Conservation (phyloP, 2,329 filamentous ascomycete species). For the Fusarium gaditjirri region DNA sequence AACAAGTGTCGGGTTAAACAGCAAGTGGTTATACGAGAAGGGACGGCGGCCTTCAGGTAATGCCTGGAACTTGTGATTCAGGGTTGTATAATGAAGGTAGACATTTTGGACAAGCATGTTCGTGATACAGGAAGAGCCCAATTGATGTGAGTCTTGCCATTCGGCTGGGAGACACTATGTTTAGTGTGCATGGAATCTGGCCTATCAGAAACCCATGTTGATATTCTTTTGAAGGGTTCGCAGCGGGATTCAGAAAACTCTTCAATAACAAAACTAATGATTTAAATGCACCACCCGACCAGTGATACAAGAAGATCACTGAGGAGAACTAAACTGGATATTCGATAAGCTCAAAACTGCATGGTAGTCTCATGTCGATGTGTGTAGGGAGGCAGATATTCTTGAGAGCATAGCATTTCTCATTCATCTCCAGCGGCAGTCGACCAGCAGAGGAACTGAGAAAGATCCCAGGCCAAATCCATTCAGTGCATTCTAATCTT, state of each 20-base stretch:
- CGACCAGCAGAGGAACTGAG: too few species aligned
- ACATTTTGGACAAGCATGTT: constrained; percentile 13
- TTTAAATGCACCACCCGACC: neutral
- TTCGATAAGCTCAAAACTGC: neutral
- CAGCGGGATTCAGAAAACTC: neutral
- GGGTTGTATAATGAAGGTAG: constrained; percentile 1
- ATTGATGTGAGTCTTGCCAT: constrained; percentile 6
- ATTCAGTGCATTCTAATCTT: neutral
- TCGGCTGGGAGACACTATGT: neutral
- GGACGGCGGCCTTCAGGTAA: constrained; percentile 67
- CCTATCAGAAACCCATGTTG: constrained; percentile 3
- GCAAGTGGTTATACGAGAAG: constrained; percentile 94
- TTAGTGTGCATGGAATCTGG: neutral
- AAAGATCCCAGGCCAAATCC: neutral
- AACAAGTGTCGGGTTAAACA: constrained; percentile 83
- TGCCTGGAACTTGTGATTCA: constrained; percentile 51
- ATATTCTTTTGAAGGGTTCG: neutral
- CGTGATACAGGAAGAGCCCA: constrained; percentile 12
- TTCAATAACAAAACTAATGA: constrained; percentile 20
- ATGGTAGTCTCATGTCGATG: neutral
- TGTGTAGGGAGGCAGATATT: neutral
- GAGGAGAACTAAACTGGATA: neutral
- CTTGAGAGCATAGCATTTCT: neutral
- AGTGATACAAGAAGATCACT: neutral
- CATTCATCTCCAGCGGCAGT: neutral